Conservation (phyloP, 768 basidiomycete species). For the Mycena galericulata region DNA sequence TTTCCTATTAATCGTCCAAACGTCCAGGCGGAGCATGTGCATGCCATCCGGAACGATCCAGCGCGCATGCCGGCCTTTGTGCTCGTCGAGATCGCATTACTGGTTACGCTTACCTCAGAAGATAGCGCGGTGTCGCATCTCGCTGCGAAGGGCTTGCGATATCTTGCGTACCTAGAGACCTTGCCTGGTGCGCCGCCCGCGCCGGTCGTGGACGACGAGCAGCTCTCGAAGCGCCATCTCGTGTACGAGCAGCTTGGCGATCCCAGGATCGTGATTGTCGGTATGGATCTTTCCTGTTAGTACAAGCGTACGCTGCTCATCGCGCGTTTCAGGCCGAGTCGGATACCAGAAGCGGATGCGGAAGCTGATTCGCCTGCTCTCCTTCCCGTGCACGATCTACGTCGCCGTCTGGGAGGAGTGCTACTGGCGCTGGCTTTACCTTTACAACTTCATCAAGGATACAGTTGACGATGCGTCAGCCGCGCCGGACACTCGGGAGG, state of each 20-base stretch:
- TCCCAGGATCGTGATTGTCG: slow-evolving; percentile 74
- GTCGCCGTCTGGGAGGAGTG: slow-evolving; percentile 88
- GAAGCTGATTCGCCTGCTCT: slow-evolving; percentile 73
- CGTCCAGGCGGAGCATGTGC: slow-evolving; percentile 58
- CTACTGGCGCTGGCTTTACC: slow-evolving; percentile 77
- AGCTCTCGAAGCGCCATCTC: slow-evolving; percentile 74
- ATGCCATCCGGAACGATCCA: slow-evolving; percentile 61
- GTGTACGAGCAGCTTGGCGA: slow-evolving; percentile 87
- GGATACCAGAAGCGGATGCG: slow-evolving; percentile 86
- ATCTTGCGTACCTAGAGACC: slow-evolving; percentile 75
- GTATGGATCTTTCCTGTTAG: slow-evolving; percentile 55
- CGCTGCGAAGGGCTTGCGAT: slow-evolving; percentile 76
- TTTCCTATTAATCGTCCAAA: background rate
- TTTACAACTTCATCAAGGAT: slow-evolving; percentile 70
- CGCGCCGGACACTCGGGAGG: slow-evolving; percentile 44
- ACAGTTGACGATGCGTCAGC: slow-evolving; percentile 45
- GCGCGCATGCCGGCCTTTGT: slow-evolving; percentile 73
- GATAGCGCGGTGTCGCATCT: slow-evolving; percentile 74
- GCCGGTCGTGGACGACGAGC: slow-evolving; percentile 65
- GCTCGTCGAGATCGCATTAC: slow-evolving; percentile 77
- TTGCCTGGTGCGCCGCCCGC: slow-evolving; percentile 68
- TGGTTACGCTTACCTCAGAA: slow-evolving; percentile 77
- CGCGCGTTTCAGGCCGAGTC: slow-evolving; percentile 66
- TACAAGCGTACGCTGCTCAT: slow-evolving; percentile 15
- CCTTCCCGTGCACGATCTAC: slow-evolving; percentile 73